Percentiles rank a stretch among this genome's conserved stretches.
phyloP scores from a whole-genome alignment of 495 filamentous ascomycete species.

The Hapsidospora chrysogenum region DNA sequence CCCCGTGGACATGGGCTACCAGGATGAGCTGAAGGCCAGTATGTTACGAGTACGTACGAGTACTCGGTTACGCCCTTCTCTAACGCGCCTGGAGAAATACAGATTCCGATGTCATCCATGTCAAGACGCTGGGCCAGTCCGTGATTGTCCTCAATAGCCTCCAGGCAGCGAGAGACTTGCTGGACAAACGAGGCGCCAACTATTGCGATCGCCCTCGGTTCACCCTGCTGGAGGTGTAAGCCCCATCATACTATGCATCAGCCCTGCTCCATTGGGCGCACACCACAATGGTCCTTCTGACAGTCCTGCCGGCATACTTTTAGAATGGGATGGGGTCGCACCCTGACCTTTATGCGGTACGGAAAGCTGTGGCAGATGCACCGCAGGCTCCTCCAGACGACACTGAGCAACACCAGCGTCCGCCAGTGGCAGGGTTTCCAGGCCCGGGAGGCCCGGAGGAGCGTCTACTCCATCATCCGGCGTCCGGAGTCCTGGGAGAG shows the following conservation, averaged over 20 bases:
- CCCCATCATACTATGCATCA: no score
- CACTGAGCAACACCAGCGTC: slow-evolving; percentile 13
- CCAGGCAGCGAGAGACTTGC: slow-evolving; percentile 16
- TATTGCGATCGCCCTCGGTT: slow-evolving; percentile 20
- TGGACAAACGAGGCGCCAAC: slow-evolving; percentile 20
- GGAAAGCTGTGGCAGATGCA: slow-evolving; percentile 20
- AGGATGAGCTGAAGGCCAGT: no score
- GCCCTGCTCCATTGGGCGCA: no score
- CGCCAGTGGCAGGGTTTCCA: slow-evolving; percentile 12
- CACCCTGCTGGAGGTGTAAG: slow-evolving; percentile 19
- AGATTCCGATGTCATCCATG: slow-evolving; percentile 11
- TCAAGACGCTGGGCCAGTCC: slow-evolving; percentile 15
- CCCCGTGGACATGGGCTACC: no score
- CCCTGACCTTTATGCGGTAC: slow-evolving; percentile 21
- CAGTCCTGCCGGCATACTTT: no score
- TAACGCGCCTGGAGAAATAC: slow-evolving; percentile 1
- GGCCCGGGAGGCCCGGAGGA: slow-evolving; percentile 8
- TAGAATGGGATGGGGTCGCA: slow-evolving; percentile 19
- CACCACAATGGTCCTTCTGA: no score
- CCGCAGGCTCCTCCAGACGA: slow-evolving; percentile 17
- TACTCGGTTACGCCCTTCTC: background rate
- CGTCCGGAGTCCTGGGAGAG: slow-evolving; percentile 3
- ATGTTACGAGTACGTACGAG: slow-evolving; percentile 5
- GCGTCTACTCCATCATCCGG: background rate
- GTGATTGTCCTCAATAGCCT: slow-evolving; percentile 18